These are phyloP conservation scores for Kwoniella shandongensis DNA, from an alignment of 768 basidiomycete genomes.

Conservation along the genomic window DNA sequence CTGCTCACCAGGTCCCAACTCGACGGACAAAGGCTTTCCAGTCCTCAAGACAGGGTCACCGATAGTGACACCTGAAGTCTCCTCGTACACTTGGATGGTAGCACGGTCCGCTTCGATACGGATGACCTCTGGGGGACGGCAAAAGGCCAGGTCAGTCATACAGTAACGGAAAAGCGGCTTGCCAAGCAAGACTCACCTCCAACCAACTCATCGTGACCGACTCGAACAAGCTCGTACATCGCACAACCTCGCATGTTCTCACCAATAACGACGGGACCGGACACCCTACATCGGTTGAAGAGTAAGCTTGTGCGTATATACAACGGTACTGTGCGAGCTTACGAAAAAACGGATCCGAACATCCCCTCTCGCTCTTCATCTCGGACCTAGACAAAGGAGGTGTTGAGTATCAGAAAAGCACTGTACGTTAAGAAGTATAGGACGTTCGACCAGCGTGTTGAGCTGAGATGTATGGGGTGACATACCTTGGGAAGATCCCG, in stretches of 20 bases:
- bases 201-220: constrained; percentile 96
- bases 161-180: neutral
- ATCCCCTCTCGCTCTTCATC: constrained; percentile 84
- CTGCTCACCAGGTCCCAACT: constrained; percentile 85
- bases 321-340: constrained; percentile 15
- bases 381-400: constrained; percentile 58
- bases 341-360: constrained; percentile 53
- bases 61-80: constrained; percentile 97
- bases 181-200: constrained; percentile 64
- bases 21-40: constrained; percentile 95
- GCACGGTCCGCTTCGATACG: constrained; percentile 97
- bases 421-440: too few species aligned
- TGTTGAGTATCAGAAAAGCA: neutral
- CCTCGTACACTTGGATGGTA: constrained; percentile 99
- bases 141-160: neutral
- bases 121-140: constrained; percentile 80
- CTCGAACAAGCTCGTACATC: constrained; percentile 72
- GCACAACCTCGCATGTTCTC: constrained; percentile 98
- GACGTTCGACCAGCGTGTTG: too few species aligned
- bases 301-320: neutral
- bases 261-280: constrained; percentile 96
- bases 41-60: constrained; percentile 97
- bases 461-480: constrained; percentile 4
- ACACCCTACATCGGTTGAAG: constrained; percentile 77
- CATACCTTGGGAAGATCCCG: constrained; percentile 69